phyloP scores from a whole-genome alignment of 352 stramenopile species.

The Pythium dissimile region DNA sequence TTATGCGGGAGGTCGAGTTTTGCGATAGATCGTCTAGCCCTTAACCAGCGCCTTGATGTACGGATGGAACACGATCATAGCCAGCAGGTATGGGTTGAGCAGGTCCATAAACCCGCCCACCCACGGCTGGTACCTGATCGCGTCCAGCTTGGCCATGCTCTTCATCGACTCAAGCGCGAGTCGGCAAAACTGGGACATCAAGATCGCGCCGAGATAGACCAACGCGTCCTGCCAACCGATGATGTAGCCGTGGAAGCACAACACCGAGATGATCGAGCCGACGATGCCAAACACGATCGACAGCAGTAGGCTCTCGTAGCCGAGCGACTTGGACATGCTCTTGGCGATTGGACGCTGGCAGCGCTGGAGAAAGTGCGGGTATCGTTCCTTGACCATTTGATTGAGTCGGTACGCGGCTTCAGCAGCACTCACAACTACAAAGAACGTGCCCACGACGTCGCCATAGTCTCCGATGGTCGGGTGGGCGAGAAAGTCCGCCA shows the following conservation, averaged over 20 bases:
- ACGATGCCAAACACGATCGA: conserved; percentile 31
- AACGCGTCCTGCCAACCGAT: conserved; percentile 7
- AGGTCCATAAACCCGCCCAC: conserved; percentile 43
- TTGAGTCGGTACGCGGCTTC: conserved; percentile 15
- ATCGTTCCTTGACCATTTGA: not conserved
- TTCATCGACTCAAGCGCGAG: conserved; percentile 40
- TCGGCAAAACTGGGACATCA: conserved; percentile 22
- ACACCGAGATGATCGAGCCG: conserved; percentile 9
- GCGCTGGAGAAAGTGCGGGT: not conserved
- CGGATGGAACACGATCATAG: conserved; percentile 57
- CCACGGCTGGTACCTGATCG: conserved; percentile 15
- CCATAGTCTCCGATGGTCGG: conserved; percentile 29
- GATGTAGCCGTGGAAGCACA: conserved; percentile 14
- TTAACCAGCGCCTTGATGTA: conserved; percentile 54
- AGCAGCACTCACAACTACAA: conserved; percentile 24
- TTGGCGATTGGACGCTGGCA: conserved; percentile 7
- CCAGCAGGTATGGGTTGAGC: conserved; percentile 55
- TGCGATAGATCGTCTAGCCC: not conserved
- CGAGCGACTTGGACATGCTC: conserved; percentile 10
- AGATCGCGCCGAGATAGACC: conserved; percentile 10
- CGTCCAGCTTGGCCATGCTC: conserved; percentile 30
- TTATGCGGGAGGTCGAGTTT: not conserved
- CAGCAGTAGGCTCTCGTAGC: conserved; percentile 27
- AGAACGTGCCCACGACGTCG: conserved; percentile 45
- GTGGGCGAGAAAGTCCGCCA: conserved; percentile 50